Conservation (phyloP, 2,329 filamentous ascomycete species). For the Trichoderma cornu-damae region DNA sequence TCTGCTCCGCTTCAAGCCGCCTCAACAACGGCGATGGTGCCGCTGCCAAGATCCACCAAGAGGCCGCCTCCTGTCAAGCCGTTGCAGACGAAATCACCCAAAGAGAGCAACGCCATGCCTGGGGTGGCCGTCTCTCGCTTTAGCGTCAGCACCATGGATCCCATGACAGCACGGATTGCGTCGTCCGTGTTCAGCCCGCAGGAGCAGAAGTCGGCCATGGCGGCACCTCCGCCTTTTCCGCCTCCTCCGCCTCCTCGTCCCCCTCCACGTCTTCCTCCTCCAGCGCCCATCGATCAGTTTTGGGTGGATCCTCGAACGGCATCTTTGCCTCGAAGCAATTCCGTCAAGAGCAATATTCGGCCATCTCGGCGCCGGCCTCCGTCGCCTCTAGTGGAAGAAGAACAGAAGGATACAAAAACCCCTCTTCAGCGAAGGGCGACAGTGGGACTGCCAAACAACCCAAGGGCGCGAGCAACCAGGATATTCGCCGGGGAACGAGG, state of each 20-base stretch:
- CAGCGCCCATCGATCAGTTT: not conserved
- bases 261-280: too few species aligned
- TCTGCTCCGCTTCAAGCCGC: constrained; percentile 2
- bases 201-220: not conserved
- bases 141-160: not conserved
- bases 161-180: constrained; percentile 5
- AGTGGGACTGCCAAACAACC: constrained; percentile 46
- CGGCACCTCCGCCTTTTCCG: not conserved
- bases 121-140: not conserved
- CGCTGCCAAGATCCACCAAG: constrained; percentile 16
- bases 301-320: constrained; percentile 20
- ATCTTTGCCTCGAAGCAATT: constrained; percentile 30
- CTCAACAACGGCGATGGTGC: not conserved
- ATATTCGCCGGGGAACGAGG: constrained; percentile 26
- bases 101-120: not conserved
- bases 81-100: constrained; percentile 1
- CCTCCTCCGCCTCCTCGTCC: not conserved
- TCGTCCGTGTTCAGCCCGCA: not conserved
- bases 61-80: not conserved
- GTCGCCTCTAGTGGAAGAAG: constrained; percentile 22
- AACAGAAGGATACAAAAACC: constrained; percentile 28
- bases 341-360: constrained; percentile 29
- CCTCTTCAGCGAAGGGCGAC: constrained; percentile 42
- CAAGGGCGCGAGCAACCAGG: constrained; percentile 36
- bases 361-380: constrained; percentile 29